Percentiles rank a stretch among this genome's conserved stretches.
phyloP scores from a whole-genome alignment of 495 filamentous ascomycete genomes.

The Penicillium simplicissimum region DNA sequence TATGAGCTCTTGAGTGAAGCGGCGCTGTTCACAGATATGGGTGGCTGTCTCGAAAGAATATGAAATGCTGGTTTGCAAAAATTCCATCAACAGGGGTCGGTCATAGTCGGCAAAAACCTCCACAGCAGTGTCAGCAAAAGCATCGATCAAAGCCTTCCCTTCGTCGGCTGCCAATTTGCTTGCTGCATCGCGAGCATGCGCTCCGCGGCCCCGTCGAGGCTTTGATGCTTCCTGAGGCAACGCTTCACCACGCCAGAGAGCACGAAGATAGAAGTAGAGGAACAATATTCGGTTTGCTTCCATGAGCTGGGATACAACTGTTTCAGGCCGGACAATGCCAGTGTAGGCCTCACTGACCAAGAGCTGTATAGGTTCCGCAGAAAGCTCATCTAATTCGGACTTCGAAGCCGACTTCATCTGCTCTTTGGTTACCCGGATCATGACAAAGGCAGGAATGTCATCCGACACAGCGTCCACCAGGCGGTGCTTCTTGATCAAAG shows the following conservation, averaged over 20 bases:
- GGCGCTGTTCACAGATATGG: conserved; percentile 70
- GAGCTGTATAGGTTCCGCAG: conserved; percentile 77
- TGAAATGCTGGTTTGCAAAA: conserved; percentile 77
- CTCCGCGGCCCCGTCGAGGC: conserved; percentile 41
- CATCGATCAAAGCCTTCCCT: conserved; percentile 77
- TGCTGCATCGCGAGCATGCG: conserved; percentile 41
- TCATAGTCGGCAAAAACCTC: conserved; percentile 84
- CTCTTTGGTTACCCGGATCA: conserved; percentile 77
- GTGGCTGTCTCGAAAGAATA: conserved; percentile 81
- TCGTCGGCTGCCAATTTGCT: conserved; percentile 53
- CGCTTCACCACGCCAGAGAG: conserved; percentile 76
- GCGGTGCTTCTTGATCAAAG: conserved; percentile 77
- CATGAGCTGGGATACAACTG: conserved; percentile 74
- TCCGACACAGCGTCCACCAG: conserved; percentile 83
- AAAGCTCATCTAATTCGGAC: conserved; percentile 71
- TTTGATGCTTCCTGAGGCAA: conserved; percentile 42
- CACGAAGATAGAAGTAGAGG: conserved; percentile 87
- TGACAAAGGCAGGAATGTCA: conserved; percentile 84
- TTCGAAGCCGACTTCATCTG: conserved; percentile 65
- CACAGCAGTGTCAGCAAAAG: conserved; percentile 81
- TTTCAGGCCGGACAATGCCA: conserved; percentile 76
- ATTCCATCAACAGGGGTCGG: conserved; percentile 75
- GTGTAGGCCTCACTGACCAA: conserved; percentile 90
- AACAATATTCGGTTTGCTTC: conserved; percentile 59
- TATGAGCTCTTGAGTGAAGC: conserved; percentile 86